Evolutionary conservation across 2,329 filamentous ascomycete species (phyloP).

Genomic region (Beauveria scarabaeidicola): DNA sequence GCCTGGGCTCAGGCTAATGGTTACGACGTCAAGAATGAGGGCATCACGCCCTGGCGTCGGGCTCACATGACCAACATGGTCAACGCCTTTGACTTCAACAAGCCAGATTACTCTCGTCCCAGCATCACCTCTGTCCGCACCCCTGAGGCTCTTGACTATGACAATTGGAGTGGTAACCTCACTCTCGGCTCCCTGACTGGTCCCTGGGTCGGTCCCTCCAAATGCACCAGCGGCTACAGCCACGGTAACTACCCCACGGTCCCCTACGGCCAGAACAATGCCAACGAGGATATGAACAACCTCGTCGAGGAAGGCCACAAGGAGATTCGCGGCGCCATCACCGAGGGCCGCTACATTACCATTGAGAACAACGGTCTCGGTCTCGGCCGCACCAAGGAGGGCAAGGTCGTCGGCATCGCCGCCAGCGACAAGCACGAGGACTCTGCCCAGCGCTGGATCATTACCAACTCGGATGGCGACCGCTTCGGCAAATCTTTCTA

Average conservation of each 20-base stretch:
- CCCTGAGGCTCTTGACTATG: slow-evolving; percentile 22
- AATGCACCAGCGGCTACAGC: slow-evolving; percentile 24
- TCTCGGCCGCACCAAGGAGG: slow-evolving; percentile 25
- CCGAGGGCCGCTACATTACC: slow-evolving; percentile 44
- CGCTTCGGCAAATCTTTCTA: slow-evolving; percentile 16
- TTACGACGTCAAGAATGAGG: slow-evolving; percentile 21
- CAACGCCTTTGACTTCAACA: slow-evolving; percentile 32
- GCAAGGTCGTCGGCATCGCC: slow-evolving; percentile 12
- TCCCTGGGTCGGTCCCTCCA: slow-evolving; percentile 30
- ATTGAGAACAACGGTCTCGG: slow-evolving; percentile 36
- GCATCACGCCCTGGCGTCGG: slow-evolving; percentile 20
- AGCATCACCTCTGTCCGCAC: slow-evolving; percentile 29
- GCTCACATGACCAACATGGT: slow-evolving; percentile 21
- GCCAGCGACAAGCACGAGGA: slow-evolving; percentile 25
- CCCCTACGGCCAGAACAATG: slow-evolving; percentile 33
- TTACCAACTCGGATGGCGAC: slow-evolving; percentile 28
- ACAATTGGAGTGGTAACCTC: slow-evolving; percentile 26
- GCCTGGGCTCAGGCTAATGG: slow-evolving; percentile 28
- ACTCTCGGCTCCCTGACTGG: slow-evolving; percentile 12
- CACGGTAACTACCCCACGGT: slow-evolving; percentile 22
- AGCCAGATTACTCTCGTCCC: slow-evolving; percentile 38
- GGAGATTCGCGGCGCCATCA: slow-evolving; percentile 39
- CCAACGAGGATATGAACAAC: slow-evolving; percentile 22
- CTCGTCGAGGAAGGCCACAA: slow-evolving; percentile 44
- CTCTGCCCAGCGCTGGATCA: slow-evolving; percentile 38